Base-by-base conservation (phyloP, 768 basidiomycete genomes). In the Phanerodontia chrysosporium region DNA sequence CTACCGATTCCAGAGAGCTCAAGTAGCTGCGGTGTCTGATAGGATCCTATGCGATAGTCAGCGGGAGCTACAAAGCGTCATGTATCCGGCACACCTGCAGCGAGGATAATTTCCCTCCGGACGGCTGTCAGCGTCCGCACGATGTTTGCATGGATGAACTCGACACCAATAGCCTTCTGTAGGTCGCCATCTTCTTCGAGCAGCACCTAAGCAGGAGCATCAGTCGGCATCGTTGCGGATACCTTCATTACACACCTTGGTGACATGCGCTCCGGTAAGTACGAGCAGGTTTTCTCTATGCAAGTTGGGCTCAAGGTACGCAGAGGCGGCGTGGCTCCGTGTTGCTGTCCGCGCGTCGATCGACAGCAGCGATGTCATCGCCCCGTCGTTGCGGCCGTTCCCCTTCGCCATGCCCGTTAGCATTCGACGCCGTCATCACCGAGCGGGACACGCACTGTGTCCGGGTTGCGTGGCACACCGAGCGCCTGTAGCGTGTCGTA, bases 1-100 rank as follows among this genome's bases (percentile, higher is more conserved):
- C 83, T 81, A 2, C 83, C 84, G 57, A 85, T 79, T 0, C 59
- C 84, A 13, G 83, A 84, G 1, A 82, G 75, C 66, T 83, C 81
- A 14, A 81, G 72, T 9, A 80, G 63, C 49, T 78, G 75, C 8
- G 80, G 73, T 1, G 77, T 65, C 57, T 65, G 55, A 6, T 44
- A 45, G 3, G 60, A 32, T 5, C 57, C 57, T 67, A 25, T 35
- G 8, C 8, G 32, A 14, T 5, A 12, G 9, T 54, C 52, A 35
- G 52, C 14, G 29, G 30, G 5, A 21, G 21, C 14, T 35, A 54
- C n/a, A n/a, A n/a, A n/a, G n/a, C n/a, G n/a, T n/a, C n/a, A n/a
- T n/a, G n/a, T n/a, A n/a, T n/a, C n/a, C n/a, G n/a, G n/a, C n/a
- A n/a, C n/a, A n/a, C n/a, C n/a, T n/a, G n/a, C n/a, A n/a, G n/a